Conservation (phyloP, 257 asterid species). For the Solanum boliviense region DNA sequence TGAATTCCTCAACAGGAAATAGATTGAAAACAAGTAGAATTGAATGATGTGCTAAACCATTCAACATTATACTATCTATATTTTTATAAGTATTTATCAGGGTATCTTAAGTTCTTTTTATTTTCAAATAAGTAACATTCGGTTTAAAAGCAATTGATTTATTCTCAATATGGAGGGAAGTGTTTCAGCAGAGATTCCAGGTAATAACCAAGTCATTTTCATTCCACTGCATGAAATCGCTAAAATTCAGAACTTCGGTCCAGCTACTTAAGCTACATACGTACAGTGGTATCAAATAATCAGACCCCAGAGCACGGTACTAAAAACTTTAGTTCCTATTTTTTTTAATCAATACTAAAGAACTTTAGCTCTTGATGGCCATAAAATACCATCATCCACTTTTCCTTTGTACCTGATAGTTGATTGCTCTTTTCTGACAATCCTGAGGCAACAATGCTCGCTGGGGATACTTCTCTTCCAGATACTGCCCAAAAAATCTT, state of each 20-base stretch:
- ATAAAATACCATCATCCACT: background rate
- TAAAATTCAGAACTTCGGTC: background rate
- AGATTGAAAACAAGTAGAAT: background rate
- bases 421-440: conserved; percentile 45
- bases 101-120: background rate
- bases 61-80: background rate
- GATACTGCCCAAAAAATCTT: conserved; percentile 37
- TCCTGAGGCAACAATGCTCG: conserved; percentile 75
- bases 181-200: background rate
- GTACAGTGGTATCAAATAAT: background rate
- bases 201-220: background rate
- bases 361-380: background rate
- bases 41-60: background rate
- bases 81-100: background rate
- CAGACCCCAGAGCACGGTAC: background rate
- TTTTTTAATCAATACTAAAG: background rate
- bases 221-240: background rate
- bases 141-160: background rate
- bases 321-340: background rate
- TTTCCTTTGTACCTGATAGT: conserved; percentile 41
- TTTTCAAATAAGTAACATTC: background rate
- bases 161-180: background rate
- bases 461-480: conserved; percentile 88
- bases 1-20: background rate
- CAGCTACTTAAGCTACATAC: background rate